These are phyloP conservation scores for Candida nemodendra DNA, from an alignment of 805 yeast species.

Conservation along the genomic window DNA sequence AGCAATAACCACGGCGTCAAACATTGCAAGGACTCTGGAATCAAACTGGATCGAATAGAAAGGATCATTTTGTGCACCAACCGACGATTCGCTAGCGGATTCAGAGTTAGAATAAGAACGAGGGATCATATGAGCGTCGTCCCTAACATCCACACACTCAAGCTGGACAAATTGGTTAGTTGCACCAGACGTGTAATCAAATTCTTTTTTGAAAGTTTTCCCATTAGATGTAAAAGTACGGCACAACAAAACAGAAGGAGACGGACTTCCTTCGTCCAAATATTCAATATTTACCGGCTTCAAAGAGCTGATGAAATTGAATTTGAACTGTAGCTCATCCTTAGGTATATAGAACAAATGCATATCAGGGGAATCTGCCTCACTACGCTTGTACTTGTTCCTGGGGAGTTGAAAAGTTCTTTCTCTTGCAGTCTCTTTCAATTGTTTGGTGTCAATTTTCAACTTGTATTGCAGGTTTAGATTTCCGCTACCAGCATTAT, in stretches of 20 bases:
- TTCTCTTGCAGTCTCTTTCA: slow-evolving; percentile 31
- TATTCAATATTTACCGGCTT: slow-evolving; percentile 27
- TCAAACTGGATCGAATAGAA: slow-evolving; percentile 48
- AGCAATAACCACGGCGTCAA: slow-evolving; percentile 51
- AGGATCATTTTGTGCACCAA: slow-evolving; percentile 49
- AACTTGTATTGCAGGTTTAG: slow-evolving; percentile 21
- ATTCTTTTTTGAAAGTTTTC: slow-evolving; percentile 19
- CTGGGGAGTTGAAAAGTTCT: slow-evolving; percentile 30
- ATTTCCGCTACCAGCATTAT: slow-evolving; percentile 18
- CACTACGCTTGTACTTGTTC: slow-evolving; percentile 16
- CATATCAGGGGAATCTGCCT: slow-evolving; percentile 28
- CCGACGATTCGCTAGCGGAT: slow-evolving; percentile 51
- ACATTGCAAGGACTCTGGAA: slow-evolving; percentile 38
- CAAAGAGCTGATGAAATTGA: slow-evolving; percentile 32
- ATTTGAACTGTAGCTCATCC: slow-evolving; percentile 27
- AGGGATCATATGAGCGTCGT: slow-evolving; percentile 46
- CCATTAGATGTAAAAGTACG: slow-evolving; percentile 21
- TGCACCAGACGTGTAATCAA: slow-evolving; percentile 39
- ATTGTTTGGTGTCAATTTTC: slow-evolving; percentile 33
- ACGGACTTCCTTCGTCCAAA: slow-evolving; percentile 19
- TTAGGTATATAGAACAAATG: slow-evolving; percentile 35
- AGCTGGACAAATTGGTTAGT: slow-evolving; percentile 38
- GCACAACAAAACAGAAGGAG: slow-evolving; percentile 32
- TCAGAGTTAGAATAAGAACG: slow-evolving; percentile 39
- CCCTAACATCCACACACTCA: slow-evolving; percentile 46